Base-by-base conservation (phyloP, 208 protist species). In the Trypanosoma mega region DNA sequence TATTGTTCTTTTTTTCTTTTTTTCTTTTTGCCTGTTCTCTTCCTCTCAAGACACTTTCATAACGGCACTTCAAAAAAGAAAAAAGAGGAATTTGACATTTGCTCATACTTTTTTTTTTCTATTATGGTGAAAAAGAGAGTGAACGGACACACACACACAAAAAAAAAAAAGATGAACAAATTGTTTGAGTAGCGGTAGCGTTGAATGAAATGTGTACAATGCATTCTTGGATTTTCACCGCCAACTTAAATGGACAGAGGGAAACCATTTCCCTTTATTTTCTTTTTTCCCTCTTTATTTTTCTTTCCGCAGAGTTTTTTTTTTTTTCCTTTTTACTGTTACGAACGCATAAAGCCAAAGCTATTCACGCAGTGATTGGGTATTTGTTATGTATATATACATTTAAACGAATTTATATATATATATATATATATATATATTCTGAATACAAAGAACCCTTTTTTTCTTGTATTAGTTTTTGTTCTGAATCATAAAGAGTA, bases 331-430 rank as follows among this genome's bases (percentile, higher is more conserved):
- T n/a, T n/a, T n/a, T n/a, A n/a, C n/a, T n/a, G n/a, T n/a, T n/a
- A n/a, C n/a, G n/a, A n/a, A n/a, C n/a, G n/a, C n/a, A n/a, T n/a
- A n/a, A n/a, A n/a, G n/a, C n/a, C n/a, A n/a, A n/a, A n/a, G n/a
- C n/a, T n/a, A n/a, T n/a, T n/a, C n/a, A n/a, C n/a, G n/a, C n/a
- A n/a, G n/a, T n/a, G n/a, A 26, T 61, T 62, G 24, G 20, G 26
- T 44, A 37, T 14, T 3, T 29, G 26, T 16, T 60, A 43, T 67
- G 51, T 47, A 43, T 44, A 33, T 51, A 50, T 37, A 43, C 65
- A 47, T 36, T 45, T 74, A 45, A 29, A 62, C 59, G 43, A 56
- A 34, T 65, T 47, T 71, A 41, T 63, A 27, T 62, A 55, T 63
- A 18, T 21, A 18, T 18, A 55, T 41, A 24, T 71, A 21, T 55